Evolutionary conservation across 495 filamentous ascomycete genomes (phyloP).

Genomic region (Podospora sp.): DNA sequence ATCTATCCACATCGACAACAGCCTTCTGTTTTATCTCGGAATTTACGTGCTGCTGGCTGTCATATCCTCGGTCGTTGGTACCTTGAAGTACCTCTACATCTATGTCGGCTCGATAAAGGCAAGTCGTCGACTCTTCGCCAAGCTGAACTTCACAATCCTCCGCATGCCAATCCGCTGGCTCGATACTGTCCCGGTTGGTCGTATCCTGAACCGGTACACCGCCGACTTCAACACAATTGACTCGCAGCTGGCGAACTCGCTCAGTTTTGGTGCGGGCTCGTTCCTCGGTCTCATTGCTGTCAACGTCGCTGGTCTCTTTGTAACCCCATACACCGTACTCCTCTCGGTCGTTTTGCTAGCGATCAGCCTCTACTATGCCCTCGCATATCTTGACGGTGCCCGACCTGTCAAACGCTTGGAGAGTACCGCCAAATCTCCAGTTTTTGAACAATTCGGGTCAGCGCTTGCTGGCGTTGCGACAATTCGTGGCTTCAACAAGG

Average conservation of each 20-base stretch:
- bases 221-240: slow-evolving; percentile 76
- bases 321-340: slow-evolving; percentile 65
- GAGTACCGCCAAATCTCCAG: slow-evolving; percentile 69
- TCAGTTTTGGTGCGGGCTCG: slow-evolving; percentile 58
- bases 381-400: slow-evolving; percentile 66
- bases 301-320: slow-evolving; percentile 61
- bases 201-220: slow-evolving; percentile 79
- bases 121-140: slow-evolving; percentile 65
- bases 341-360: slow-evolving; percentile 56
- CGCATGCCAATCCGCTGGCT: slow-evolving; percentile 75
- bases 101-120: slow-evolving; percentile 63
- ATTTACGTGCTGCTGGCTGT: slow-evolving; percentile 68
- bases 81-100: slow-evolving; percentile 59
- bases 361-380: slow-evolving; percentile 59
- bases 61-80: slow-evolving; percentile 56
- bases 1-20: slow-evolving; percentile 25
- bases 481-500: slow-evolving; percentile 72
- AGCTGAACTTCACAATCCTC: slow-evolving; percentile 65
- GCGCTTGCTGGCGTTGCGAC: slow-evolving; percentile 72
- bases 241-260: slow-evolving; percentile 60
- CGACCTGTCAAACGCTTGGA: slow-evolving; percentile 78
- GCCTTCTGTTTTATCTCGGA: slow-evolving; percentile 64
- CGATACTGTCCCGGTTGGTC: slow-evolving; percentile 77
- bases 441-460: slow-evolving; percentile 76
- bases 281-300: slow-evolving; percentile 59